phyloP scores from a whole-genome alignment of 2,329 filamentous ascomycete species.

The Chlorencoelia australis region DNA sequence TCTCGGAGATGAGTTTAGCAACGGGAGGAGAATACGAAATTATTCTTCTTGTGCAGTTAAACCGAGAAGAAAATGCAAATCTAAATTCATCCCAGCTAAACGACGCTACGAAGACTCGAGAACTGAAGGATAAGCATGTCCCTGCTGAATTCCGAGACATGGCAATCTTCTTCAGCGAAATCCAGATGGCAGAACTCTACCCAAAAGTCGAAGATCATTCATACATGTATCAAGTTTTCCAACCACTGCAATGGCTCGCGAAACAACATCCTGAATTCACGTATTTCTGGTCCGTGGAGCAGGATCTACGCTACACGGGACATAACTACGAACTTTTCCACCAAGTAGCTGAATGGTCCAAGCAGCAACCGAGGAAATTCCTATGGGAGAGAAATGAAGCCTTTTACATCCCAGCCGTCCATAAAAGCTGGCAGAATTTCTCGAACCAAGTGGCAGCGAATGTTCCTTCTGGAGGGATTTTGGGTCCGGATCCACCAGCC shows the following conservation, averaged over 20 bases:
- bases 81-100: conserved; percentile 43
- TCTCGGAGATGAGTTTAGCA: conserved; percentile 65
- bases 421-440: conserved; percentile 56
- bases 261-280: conserved; percentile 71
- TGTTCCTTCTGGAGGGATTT: conserved; percentile 48
- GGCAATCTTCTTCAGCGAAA: conserved; percentile 64
- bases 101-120: conserved; percentile 47
- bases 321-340: conserved; percentile 74
- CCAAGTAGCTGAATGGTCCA: conserved; percentile 51
- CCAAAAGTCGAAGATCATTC: conserved; percentile 37
- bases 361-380: conserved; percentile 58
- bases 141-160: conserved; percentile 62
- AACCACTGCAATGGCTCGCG: conserved; percentile 63
- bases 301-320: conserved; percentile 68
- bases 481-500: conserved; percentile 55
- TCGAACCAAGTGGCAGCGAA: conserved; percentile 51
- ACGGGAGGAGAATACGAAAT: conserved; percentile 76
- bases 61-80: too few relatives aligned
- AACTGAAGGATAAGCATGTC: conserved; percentile 50
- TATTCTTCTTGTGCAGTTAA: conserved; percentile 71
- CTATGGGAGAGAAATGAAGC: conserved; percentile 65
- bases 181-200: conserved; percentile 68
- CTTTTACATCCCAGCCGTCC: conserved; percentile 60
- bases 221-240: too few relatives aligned
- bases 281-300: conserved; percentile 54